These are phyloP conservation scores for Aspergillus brasiliensis DNA, from an alignment of 2,329 filamentous ascomycete species.

Conservation along the genomic window DNA sequence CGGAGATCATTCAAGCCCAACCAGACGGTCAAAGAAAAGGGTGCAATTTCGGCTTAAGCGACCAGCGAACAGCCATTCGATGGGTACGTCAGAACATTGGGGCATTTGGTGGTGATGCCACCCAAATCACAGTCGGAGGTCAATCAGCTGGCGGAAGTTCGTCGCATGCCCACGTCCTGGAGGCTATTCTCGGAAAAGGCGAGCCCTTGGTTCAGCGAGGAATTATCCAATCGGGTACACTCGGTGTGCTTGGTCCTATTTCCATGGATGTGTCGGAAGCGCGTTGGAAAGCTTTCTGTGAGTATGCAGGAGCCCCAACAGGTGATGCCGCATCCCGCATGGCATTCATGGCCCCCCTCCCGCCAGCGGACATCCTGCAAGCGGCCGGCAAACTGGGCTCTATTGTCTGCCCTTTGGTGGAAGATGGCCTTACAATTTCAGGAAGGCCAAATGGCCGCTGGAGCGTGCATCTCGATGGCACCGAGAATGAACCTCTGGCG, in stretches of 20 bases:
- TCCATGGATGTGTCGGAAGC: not conserved
- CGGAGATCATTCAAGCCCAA: not conserved
- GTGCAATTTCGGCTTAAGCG: not conserved
- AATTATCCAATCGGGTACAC: not conserved
- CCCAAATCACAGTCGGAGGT: not conserved
- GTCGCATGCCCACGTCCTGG: slow-evolving; percentile 4
- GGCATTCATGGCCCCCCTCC: not conserved
- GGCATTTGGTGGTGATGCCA: not conserved
- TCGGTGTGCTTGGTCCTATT: slow-evolving; percentile 3
- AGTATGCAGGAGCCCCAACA: not conserved
- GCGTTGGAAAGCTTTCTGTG: not conserved
- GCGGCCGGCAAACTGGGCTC: not conserved
- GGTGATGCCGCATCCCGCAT: not conserved
- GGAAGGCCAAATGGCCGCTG: not conserved
- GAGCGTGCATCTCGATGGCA: not conserved
- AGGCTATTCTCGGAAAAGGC: not conserved
- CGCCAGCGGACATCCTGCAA: not conserved
- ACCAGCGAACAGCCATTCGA: not conserved
- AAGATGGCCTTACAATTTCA: not conserved
- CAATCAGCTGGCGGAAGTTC: slow-evolving; percentile 5
- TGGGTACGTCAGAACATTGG: slow-evolving; percentile 4
- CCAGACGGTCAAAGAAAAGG: not conserved
- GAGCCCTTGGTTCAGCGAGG: slow-evolving; percentile 2
- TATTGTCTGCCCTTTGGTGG: not conserved
- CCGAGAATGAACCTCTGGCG: rapidly evolving